Evolutionary conservation across 805 yeast species (phyloP), one percentile per base, ranked within the genome.

Genomic region (Candida parachauliodes): DNA sequence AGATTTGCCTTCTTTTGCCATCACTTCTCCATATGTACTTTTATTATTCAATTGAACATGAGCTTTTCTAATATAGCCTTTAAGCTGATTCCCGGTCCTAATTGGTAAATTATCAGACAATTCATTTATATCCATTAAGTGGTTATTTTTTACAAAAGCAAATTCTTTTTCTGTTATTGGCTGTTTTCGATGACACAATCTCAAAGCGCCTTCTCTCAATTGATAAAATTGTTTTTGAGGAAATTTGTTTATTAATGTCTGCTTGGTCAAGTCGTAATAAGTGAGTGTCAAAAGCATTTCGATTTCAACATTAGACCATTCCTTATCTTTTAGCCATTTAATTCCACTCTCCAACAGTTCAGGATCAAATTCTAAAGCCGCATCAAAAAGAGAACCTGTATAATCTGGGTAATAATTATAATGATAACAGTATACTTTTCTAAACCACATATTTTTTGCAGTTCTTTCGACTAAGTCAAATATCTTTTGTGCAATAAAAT

Each of bases 161-260:
- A 17, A 32, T 11, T 35, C 34, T 11, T 8, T n/a, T n/a, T 17
- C 22, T 20, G 45, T 45, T 8, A 48, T 10, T 18, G 28, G 24
- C 30, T 27, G 32, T 28, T 27, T 29, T 9, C 17, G 17, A 24
- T 23, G 29, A 23, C 21, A 11, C 19, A 36, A 24, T 36, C 33
- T 28, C 16, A 36, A 6, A 12, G 24, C 34, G 3, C 21, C 35
- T 19, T 36, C 34, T 18, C 35, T 11, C 11, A 48, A 34, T 12
- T 45, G 51, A 15, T 47, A 45, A 11, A 42, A 29, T 3, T 36
- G 10, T 19, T 32, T 42, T 21, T 39, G 40, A 7, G 52, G 48
- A 14, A 50, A 36, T 16, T 38, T 42, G 26, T 48, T 46, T 11
- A 36, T 27, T 15, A 48, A 34, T 1, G 46, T 43, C 6, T 42